Base-by-base conservation (phyloP, 352 stramenopile species). In the Phytophthora colocasiae region DNA sequence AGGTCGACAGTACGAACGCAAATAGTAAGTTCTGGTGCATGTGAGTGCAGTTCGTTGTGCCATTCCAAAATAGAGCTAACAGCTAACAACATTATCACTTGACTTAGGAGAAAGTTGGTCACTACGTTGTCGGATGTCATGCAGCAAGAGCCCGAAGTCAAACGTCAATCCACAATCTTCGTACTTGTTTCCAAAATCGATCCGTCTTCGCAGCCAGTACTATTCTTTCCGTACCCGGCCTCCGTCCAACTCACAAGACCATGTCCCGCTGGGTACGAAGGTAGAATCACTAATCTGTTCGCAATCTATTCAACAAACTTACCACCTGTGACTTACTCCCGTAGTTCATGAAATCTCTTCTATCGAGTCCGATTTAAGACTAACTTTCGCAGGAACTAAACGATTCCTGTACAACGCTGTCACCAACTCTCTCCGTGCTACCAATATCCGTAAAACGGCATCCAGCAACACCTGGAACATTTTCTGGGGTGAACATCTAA, bases 361-460 rank as follows among this genome's bases (percentile, higher is more conserved):
- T 5, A 45, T 57, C 14, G 67, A 64, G 17, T 51, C 71, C 4
- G 61, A 66, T 32, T 11, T 83, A 26, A 71, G 74, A 6, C 63
- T 91, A 14, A 71, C 67, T 1, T 91, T 89, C n/a, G 63, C 77
- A 6, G 80, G 75, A n/a, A 87, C 80, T 6, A 89, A 88, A 54
- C 75, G 85, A 1, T 93, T 87, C 67, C 85, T 92, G 75, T 93
- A 91, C 62, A 92, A 92, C 38, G 85, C 83, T 4, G 87, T 93
- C 52, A 66, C 74, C 6, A 77, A 91, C 19, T 70, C 76, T 1
- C 81, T 93, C 19, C 77, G 80, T 11, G 58, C 71, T 12, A 81
- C 77, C 4, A 78, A 71, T 12, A 39, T 88, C 19, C 66, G 56
- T 27, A 85, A 84, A 66, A 71, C 17, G 44, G 55, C 51, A 55